Base-by-base conservation (phyloP, 352 stramenopile genomes). In the Globisporangium solare region DNA sequence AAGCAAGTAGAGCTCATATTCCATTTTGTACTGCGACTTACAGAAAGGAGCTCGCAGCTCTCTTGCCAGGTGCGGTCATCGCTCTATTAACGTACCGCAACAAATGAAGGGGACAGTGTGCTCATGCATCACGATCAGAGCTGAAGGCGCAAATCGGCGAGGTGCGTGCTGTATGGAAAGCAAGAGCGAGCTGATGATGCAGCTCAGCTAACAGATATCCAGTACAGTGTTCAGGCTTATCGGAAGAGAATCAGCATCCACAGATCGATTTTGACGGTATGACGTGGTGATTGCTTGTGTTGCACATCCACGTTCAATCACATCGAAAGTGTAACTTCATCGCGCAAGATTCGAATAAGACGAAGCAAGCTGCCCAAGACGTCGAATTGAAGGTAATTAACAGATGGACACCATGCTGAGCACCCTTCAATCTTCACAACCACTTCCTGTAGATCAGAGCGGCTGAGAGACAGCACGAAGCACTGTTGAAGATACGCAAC, bases 401-500 rank as follows among this genome's bases (percentile, higher is more conserved):
- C 11, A 7, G 13, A 22, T 15, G 8, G 13, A 13, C 2, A 8
- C n/a, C 18, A 31, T 50, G 18, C 6, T 50, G 2, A 20, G 6
- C 10, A 31, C n/a, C 27, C 22, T 15, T 50, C 11, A 20, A 50
- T 32, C 11, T 2, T 20, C 8, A 31, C 13, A 50, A 12, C 3
- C 35, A 37, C 6, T 22, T 40, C 3, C 37, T 3, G 11, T 21
- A 60, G 54, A 54, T 54, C 24, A 43, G 37, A 46, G 54, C 46
- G 18, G 27, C 20, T n/a, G 45, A 54, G 20, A 50, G 57, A 15
- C 50, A 56, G 13, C 56, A 22, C 12, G 48, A 49, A 0, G 50
- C 47, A 31, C 24, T 57, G 13, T 18, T 63, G 40, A 51, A 57
- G 50, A 57, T 47, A 24, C 39, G 42, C 17, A 32, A 52, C 8